phyloP scores from a whole-genome alignment of 768 basidiomycete species.

The Podaxis pistillaris region DNA sequence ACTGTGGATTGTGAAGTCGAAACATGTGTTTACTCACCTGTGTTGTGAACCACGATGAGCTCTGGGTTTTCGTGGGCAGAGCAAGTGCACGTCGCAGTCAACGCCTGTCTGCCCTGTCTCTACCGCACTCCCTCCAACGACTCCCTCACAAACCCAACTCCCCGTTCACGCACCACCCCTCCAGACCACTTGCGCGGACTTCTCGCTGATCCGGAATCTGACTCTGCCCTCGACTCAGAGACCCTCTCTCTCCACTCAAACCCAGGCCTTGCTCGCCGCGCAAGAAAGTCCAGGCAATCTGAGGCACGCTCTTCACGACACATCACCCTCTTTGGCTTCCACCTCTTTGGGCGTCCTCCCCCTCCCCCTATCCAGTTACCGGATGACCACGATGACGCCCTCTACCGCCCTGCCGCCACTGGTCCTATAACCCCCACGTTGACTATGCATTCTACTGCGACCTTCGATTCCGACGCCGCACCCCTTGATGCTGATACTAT shows the following conservation, averaged over 20 bases:
- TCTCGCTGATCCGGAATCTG: conserved; percentile 21
- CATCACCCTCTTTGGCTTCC: conserved; percentile 64
- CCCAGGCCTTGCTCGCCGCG: conserved; percentile 25
- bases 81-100: conserved; percentile 52
- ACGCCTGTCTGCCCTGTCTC: conserved; percentile 30
- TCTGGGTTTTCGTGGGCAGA: conserved; percentile 58
- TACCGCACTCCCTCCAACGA: conserved; percentile 21
- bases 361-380: conserved; percentile 55
- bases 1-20: not conserved
- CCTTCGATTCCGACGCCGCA: conserved; percentile 71
- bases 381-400: conserved; percentile 46
- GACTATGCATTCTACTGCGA: conserved; percentile 26
- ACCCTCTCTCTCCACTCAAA: conserved; percentile 69
- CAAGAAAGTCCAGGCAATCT: conserved; percentile 21
- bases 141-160: conserved; percentile 19
- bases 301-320: conserved; percentile 27
- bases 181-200: conserved; percentile 39
- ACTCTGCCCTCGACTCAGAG: conserved; percentile 53
- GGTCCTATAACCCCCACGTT: not conserved
- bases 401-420: conserved; percentile 17
- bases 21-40: not conserved
- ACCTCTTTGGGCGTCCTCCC: conserved; percentile 56
- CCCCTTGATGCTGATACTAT: conserved; percentile 60
- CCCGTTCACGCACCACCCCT: conserved; percentile 19
- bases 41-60: conserved; percentile 25